Percentiles rank a stretch among this genome's conserved stretches.
Conservation (phyloP, 768 basidiomycete genomes). For the Pleurotus djamor region DNA sequence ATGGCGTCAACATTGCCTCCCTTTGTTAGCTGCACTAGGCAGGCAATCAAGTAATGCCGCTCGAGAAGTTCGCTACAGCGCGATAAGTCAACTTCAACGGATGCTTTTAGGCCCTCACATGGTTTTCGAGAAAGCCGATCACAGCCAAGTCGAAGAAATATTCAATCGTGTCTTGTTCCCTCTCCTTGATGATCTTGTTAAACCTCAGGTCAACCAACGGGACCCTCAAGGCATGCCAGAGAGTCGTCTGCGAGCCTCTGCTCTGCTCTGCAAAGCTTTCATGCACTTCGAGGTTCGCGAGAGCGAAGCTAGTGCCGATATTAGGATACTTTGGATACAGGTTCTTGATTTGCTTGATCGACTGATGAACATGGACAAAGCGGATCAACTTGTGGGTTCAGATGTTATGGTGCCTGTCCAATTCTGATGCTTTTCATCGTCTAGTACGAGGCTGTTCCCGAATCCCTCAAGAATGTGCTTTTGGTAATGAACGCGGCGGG, state of each 20-base stretch:
- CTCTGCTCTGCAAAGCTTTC: conserved; percentile 93
- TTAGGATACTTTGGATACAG: conserved; percentile 81
- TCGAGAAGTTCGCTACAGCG: conserved; percentile 80
- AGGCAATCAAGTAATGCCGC: conserved; percentile 82
- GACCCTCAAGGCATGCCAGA: conserved; percentile 91
- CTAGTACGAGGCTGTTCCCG: conserved; percentile 92
- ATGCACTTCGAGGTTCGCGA: conserved; percentile 89
- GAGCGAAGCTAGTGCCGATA: conserved; percentile 54
- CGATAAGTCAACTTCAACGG: conserved; percentile 81
- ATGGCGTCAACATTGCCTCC: conserved; percentile 78
- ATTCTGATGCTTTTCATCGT: neutral
- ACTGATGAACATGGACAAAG: conserved; percentile 81
- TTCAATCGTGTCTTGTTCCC: conserved; percentile 92
- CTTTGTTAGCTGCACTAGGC: conserved; percentile 68
- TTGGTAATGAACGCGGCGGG: conserved; percentile 93
- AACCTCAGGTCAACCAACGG: conserved; percentile 72
- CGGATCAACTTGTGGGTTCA: conserved; percentile 79
- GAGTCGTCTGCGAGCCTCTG: conserved; percentile 83
- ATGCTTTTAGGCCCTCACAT: conserved; percentile 78
- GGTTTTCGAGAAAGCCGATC: conserved; percentile 53
- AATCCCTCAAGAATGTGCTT: conserved; percentile 95
- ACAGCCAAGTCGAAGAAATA: conserved; percentile 70
- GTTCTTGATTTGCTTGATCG: conserved; percentile 88
- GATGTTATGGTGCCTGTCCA: neutral
- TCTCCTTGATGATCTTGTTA: conserved; percentile 86